Percentiles rank a stretch among this genome's conserved stretches.
phyloP scores from a whole-genome alignment of 2,329 filamentous ascomycete species.

The Verticillium isaacii region DNA sequence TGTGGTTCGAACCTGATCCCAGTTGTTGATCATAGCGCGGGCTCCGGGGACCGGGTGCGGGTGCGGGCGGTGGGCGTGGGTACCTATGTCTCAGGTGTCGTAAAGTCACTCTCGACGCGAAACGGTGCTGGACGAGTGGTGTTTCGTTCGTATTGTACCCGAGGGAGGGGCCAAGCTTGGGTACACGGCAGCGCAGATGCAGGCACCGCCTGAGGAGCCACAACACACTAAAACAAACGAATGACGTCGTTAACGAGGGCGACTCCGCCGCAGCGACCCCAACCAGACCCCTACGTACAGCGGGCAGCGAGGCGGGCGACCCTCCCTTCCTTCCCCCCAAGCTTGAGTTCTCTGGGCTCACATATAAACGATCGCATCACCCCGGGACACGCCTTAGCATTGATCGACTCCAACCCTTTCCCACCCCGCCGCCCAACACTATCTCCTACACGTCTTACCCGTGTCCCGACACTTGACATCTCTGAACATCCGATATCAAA shows the following conservation, averaged over 20 bases:
- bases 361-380: conserved; percentile 5
- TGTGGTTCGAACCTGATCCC: conserved; percentile 1
- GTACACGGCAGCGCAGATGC: not conserved
- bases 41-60: conserved; percentile 1
- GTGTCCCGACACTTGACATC: not conserved
- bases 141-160: not conserved
- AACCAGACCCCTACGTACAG: conserved; percentile 7
- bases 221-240: conserved; percentile 9
- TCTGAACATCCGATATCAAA: conserved; percentile 6
- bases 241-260: conserved; percentile 13
- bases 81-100: not conserved
- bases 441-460: not conserved
- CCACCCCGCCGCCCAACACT: not conserved
- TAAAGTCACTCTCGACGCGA: not conserved
- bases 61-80: not conserved
- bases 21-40: conserved; percentile 1
- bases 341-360: not conserved
- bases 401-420: not conserved
- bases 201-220: conserved; percentile 2
- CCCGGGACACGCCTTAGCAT: not conserved
- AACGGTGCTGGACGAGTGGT: not conserved
- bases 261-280: conserved; percentile 2
- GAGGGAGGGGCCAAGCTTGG: not conserved
- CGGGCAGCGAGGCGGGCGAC: not conserved
- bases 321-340: conserved; percentile 1